phyloP scores from a whole-genome alignment of 148 eudicot genomes.

The Vaccinium macrocarpon region DNA sequence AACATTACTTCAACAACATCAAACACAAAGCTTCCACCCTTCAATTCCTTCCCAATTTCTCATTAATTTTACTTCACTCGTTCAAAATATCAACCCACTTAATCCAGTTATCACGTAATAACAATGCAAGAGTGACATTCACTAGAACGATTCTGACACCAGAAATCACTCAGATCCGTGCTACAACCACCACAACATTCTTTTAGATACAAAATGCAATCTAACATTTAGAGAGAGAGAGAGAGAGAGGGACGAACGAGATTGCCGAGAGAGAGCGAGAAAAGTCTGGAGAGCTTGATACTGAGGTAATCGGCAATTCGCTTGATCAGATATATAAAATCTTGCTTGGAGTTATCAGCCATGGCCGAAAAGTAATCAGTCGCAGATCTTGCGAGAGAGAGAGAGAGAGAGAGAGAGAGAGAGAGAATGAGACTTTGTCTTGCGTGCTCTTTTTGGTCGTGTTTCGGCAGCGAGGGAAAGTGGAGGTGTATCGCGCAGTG shows the following conservation, averaged over 20 bases:
- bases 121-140: neutral
- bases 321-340: slow-evolving; percentile 59
- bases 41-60: slow-evolving; percentile 5
- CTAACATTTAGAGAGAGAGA: neutral
- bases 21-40: neutral
- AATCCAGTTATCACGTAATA: neutral
- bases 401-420: neutral
- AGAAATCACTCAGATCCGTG: neutral
- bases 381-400: slow-evolving; percentile 2
- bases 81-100: neutral
- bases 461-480: neutral
- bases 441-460: neutral
- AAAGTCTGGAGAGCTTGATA: slow-evolving; percentile 55
- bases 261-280: slow-evolving; percentile 29
- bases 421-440: neutral
- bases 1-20: neutral
- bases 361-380: slow-evolving; percentile 24
- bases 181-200: neutral
- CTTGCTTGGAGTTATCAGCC: slow-evolving; percentile 68
- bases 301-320: slow-evolving; percentile 56
- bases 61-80: neutral
- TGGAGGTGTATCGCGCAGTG: neutral
- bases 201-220: neutral
- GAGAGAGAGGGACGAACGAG: slow-evolving; percentile 28
- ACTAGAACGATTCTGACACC: neutral